These are phyloP conservation scores for Quercus tomentella DNA, from an alignment of 331 rosid species.

Conservation along the genomic window DNA sequence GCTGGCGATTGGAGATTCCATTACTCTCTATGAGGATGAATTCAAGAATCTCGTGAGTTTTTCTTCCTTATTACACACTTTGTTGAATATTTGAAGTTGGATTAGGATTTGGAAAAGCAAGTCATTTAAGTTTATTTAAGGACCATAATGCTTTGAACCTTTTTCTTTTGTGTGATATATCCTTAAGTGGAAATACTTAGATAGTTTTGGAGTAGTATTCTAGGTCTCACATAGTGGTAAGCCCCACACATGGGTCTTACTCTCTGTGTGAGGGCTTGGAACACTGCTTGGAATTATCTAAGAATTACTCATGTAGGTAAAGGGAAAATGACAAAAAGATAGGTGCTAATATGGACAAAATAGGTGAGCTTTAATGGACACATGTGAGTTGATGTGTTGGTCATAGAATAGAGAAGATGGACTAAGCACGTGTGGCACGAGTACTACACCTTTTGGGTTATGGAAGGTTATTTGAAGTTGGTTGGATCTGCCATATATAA, in stretches of 20 bases:
- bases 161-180: neutral
- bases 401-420: neutral
- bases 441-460: neutral
- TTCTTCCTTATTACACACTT: neutral
- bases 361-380: neutral
- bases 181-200: neutral
- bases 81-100: neutral
- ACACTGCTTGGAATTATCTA: rapidly evolving
- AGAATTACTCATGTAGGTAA: neutral
- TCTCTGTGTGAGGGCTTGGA: too few relatives aligned
- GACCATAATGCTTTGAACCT: neutral
- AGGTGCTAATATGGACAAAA: neutral
- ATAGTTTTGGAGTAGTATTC: too few relatives aligned
- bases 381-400: slow-evolving; percentile 8
- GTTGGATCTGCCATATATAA: too few relatives aligned
- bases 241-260: too few relatives aligned
- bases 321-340: neutral
- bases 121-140: neutral
- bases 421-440: neutral
- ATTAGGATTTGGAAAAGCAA: neutral
- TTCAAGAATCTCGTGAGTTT: slow-evolving; percentile 50
- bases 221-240: too few relatives aligned
- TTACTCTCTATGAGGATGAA: slow-evolving; percentile 57
- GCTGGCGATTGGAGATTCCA: slow-evolving; percentile 46
- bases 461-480: too few relatives aligned